A percentile compares a stretch with the other conserved stretches of the same genome.
phyloP scores from a whole-genome alignment of 352 stramenopile species.

The Hyaloperonospora brassicae region DNA sequence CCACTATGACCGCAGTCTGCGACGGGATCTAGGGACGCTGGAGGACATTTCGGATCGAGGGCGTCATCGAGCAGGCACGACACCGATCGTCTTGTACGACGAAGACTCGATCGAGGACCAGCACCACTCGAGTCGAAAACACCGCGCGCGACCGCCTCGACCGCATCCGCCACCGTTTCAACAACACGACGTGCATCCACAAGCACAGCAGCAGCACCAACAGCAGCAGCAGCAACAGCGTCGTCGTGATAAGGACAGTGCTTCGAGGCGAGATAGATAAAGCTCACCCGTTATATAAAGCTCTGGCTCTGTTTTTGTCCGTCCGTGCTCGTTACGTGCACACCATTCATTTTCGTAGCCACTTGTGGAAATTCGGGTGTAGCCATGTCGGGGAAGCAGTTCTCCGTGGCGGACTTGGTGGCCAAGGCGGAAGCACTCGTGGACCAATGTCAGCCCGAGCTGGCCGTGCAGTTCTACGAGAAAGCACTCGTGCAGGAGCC shows the following conservation, averaged over 20 bases:
- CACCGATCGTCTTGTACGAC: conserved; percentile 31
- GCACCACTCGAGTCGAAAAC: too few relatives aligned
- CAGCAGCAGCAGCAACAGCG: conserved; percentile 9
- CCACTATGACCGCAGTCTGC: not conserved
- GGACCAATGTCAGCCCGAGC: conserved; percentile 77
- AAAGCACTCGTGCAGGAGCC: conserved; percentile 66
- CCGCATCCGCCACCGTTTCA: not conserved
- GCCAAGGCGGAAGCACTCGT: conserved; percentile 78
- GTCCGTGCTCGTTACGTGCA: too few relatives aligned
- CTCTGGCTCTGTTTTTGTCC: too few relatives aligned
- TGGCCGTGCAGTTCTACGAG: conserved; percentile 82
- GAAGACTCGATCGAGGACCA: conserved; percentile 16
- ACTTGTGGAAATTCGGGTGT: not conserved
- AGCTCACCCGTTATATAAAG: not conserved
- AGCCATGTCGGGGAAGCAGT: conserved; percentile 33
- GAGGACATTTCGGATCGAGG: conserved; percentile 22
- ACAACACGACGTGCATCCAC: not conserved
- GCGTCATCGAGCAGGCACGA: conserved; percentile 21
- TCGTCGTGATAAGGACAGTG: conserved; percentile 19
- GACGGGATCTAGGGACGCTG: conserved; percentile 7
- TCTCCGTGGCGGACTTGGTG: conserved; percentile 62
- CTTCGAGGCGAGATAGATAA: conserved; percentile 18
- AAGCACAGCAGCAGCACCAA: not conserved
- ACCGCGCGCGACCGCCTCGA: too few relatives aligned
- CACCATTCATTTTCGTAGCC: too few relatives aligned